Evolutionary conservation across 805 yeast species (phyloP).

Genomic region (Candida ulmi): DNA sequence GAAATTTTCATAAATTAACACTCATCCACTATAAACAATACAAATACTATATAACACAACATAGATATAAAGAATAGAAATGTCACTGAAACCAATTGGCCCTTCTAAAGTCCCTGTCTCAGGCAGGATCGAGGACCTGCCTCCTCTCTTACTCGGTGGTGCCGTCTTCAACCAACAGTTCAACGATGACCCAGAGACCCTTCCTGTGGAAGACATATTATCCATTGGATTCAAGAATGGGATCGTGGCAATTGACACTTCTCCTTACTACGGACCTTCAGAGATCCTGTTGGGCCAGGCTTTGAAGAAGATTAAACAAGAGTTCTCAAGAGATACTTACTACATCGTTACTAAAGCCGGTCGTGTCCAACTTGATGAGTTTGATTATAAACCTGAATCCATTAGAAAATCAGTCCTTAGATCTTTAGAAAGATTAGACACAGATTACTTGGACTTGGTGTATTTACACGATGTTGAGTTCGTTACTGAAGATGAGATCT

Average conservation of each 20-base stretch:
- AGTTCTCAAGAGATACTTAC: slow-evolving; percentile 53
- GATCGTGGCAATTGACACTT: slow-evolving; percentile 76
- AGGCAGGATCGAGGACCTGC: slow-evolving; percentile 28
- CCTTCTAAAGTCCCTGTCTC: slow-evolving; percentile 13
- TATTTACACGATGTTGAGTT: slow-evolving; percentile 90
- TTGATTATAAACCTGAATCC: slow-evolving; percentile 63
- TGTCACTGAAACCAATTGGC: slow-evolving; percentile 16
- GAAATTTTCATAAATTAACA: too few species aligned
- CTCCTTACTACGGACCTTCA: slow-evolving; percentile 91
- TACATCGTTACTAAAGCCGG: slow-evolving; percentile 86
- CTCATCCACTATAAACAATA: too few species aligned
- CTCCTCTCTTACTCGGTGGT: slow-evolving; percentile 76
- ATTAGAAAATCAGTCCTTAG: slow-evolving; percentile 60
- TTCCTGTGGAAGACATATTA: slow-evolving; percentile 57
- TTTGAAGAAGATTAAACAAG: slow-evolving; percentile 32
- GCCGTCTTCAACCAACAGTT: slow-evolving; percentile 84
- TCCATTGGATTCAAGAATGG: slow-evolving; percentile 60
- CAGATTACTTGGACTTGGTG: slow-evolving; percentile 71
- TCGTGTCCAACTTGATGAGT: slow-evolving; percentile 57
- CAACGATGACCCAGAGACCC: slow-evolving; percentile 55
- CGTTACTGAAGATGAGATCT: slow-evolving; percentile 45
- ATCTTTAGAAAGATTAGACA: slow-evolving; percentile 60
- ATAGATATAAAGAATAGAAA: neutral
- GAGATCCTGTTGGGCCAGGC: slow-evolving; percentile 72
- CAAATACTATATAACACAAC: too few species aligned